phyloP scores from a whole-genome alignment of 2,329 filamentous ascomycete species.

The Paraconiothyrium sp. region DNA sequence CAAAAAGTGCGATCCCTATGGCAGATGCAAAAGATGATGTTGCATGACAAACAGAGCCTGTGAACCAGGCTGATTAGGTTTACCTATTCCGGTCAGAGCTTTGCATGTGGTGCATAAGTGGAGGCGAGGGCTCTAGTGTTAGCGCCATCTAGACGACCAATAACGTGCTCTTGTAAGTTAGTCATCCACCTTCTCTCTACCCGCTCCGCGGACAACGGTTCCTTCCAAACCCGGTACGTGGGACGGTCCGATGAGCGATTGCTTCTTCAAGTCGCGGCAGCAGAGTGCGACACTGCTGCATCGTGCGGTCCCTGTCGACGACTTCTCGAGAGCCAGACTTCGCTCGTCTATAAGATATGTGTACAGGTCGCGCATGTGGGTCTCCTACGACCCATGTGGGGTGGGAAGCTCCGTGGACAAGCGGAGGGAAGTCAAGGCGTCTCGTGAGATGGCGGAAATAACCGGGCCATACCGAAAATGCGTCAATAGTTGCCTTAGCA shows the following conservation, averaged over 20 bases:
- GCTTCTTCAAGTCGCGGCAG: too few relatives aligned
- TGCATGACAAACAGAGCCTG: constrained; percentile 3
- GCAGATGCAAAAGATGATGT: neutral
- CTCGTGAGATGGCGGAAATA: too few relatives aligned
- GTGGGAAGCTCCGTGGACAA: too few relatives aligned
- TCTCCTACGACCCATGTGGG: too few relatives aligned
- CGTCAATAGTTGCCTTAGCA: neutral
- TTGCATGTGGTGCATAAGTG: constrained; percentile 6
- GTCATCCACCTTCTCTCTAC: neutral
- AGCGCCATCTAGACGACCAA: neutral
- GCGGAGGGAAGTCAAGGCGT: too few relatives aligned
- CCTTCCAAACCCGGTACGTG: neutral
- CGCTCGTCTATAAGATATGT: too few relatives aligned
- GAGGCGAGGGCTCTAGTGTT: neutral
- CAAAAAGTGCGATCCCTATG: neutral
- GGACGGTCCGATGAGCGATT: neutral
- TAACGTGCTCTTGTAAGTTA: neutral
- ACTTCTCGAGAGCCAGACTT: too few relatives aligned
- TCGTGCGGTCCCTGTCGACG: too few relatives aligned
- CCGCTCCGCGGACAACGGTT: neutral
- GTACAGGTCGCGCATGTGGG: too few relatives aligned
- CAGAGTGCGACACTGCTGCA: too few relatives aligned
- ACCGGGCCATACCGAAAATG: neutral
- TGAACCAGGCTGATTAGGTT: neutral
- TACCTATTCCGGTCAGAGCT: constrained; percentile 5